Percentiles rank a stretch among this genome's conserved stretches.
Conservation (phyloP, 1,284 basidiomycete genomes). For the Tilletiopsis washingtonensis region DNA sequence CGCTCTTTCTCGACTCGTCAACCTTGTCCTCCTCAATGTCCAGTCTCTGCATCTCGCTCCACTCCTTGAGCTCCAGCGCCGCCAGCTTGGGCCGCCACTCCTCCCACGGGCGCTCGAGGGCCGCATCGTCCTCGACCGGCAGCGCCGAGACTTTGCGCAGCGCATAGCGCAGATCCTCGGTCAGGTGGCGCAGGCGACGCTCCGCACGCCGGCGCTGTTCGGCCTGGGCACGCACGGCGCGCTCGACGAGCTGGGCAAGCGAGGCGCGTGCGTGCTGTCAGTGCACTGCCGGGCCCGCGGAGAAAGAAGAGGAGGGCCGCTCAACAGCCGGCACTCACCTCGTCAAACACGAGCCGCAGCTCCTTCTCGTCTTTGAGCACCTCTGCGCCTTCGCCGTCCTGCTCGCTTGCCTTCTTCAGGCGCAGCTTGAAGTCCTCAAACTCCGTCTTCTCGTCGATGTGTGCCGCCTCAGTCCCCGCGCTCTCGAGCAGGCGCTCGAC, state of each 20-base stretch:
- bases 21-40: conserved; percentile 14
- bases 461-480: conserved; percentile 49
- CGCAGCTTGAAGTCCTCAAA: conserved; percentile 54
- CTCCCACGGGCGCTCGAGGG: not conserved
- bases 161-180: conserved; percentile 93
- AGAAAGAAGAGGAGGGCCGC: too few species aligned
- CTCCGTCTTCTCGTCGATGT: conserved; percentile 48
- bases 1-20: conserved; percentile 18
- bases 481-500: conserved; percentile 59
- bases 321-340: too few species aligned
- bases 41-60: conserved; percentile 1
- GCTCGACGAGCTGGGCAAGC: conserved; percentile 66
- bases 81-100: conserved; percentile 13
- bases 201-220: conserved; percentile 70
- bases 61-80: conserved; percentile 11
- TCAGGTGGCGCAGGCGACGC: conserved; percentile 71
- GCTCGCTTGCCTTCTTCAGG: not conserved
- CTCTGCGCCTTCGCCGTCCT: not conserved
- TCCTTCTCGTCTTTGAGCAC: conserved; percentile 1
- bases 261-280: too few species aligned
- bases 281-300: too few species aligned
- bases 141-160: conserved; percentile 74
- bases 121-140: not conserved
- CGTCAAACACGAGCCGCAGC: conserved; percentile 12
- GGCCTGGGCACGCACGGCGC: conserved; percentile 60